Evolutionary conservation across 108 stramenopile species (phyloP).

Genomic region (Cylindrotheca fusiformis): DNA sequence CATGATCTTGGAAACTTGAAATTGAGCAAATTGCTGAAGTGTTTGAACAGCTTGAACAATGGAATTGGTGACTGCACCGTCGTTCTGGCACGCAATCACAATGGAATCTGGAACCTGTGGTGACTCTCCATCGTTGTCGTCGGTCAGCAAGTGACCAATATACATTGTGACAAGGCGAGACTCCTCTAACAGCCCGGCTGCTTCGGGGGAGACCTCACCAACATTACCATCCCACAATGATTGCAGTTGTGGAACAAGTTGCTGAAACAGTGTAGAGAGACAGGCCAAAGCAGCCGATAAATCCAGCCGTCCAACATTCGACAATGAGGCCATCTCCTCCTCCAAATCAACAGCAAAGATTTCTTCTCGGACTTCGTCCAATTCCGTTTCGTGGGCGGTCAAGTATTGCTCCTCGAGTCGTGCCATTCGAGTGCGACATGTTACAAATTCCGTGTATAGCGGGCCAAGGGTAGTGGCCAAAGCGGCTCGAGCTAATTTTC

Average conservation of each 20-base stretch:
- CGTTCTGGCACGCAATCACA: constrained; percentile 45
- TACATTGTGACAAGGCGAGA: constrained; percentile 71
- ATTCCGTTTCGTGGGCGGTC: constrained; percentile 53
- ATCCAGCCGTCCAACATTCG: constrained; percentile 68
- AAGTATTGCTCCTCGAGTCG: constrained; percentile 72
- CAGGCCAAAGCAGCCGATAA: constrained; percentile 47
- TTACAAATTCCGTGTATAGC: constrained; percentile 61
- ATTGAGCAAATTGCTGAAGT: constrained; percentile 60
- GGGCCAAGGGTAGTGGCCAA: constrained; percentile 58
- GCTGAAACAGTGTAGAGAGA: constrained; percentile 51
- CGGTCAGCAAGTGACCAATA: constrained; percentile 74
- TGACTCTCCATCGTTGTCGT: constrained; percentile 77
- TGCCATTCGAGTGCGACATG: constrained; percentile 67
- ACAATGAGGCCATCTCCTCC: constrained; percentile 74
- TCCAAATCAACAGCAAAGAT: constrained; percentile 63
- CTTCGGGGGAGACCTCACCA: constrained; percentile 52
- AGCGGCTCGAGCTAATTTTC: constrained; percentile 38
- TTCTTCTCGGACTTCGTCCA: constrained; percentile 83
- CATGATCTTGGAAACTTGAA: constrained; percentile 64
- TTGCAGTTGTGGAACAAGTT: constrained; percentile 53
- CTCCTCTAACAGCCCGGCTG: constrained; percentile 79
- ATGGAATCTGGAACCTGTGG: constrained; percentile 67
- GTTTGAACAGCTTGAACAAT: constrained; percentile 52
- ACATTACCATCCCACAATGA: constrained; percentile 43
- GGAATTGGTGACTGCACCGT: constrained; percentile 24